Evolutionary conservation across 2,329 filamentous ascomycete genomes (phyloP), one percentile per base, ranked within the genome.

Genomic region (Setomelanomma holmii): DNA sequence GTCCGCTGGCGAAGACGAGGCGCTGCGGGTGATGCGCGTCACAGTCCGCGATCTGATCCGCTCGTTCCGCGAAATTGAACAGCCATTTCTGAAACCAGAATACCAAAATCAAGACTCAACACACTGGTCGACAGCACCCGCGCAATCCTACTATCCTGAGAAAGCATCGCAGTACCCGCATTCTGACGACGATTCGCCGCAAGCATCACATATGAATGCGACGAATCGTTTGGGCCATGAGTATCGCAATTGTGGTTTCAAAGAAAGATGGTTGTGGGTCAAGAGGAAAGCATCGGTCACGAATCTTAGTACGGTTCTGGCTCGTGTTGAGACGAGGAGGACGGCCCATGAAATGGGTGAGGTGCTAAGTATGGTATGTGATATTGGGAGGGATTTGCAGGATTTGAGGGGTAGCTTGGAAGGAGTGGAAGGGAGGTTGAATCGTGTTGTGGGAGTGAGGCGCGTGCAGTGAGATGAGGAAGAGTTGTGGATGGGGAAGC

Each of bases 251-350:
- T 72, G 73, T 34, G 69, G 67, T 4, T 58, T 76, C 1, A 58
- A 61, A 21, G 67, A 72, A 54, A 56, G 77, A 10, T 66, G 72
- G 45, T 35, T 68, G 12, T 78, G 76, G 76, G 52, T 78, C 35
- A 63, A 62, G 24, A 58, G 64, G 42, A 78, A 77, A 51, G 56
- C 64, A 2, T 68, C 72, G 36, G 73, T 73, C 11, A 60, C 75
- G 42, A 57, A 53, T n/a, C 55, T 79, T 45, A 70, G 74, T 33
- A 61, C 73, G 38, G 56, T 60, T 3, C 45, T 79, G 46, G 69
- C 58, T 50, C 58, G 75, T 38, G 61, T 78, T 35, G 74, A 78
- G 58, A 69, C 71, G 4, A 64, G 76, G 44, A 56, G 76, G 40
- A 77, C 73, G 7, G 62, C 66, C 30, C 66, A 68, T 51, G 64